Percentiles rank a stretch among this genome's conserved stretches.
Evolutionary conservation across 495 filamentous ascomycete genomes (phyloP).

Genomic region (Aspergillus mulundensis): DNA sequence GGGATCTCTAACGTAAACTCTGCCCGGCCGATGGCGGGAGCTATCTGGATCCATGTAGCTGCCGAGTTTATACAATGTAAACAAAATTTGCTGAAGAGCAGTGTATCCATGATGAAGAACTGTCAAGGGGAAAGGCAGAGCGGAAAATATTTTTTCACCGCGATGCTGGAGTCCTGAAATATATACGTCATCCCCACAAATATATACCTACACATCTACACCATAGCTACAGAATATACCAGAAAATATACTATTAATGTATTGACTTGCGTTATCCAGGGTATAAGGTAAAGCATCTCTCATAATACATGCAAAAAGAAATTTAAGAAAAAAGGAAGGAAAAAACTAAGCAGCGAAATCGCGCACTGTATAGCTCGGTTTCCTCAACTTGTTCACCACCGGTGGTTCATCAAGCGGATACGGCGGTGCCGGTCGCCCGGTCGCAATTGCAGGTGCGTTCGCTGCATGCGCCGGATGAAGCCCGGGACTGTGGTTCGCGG

Average conservation of each 20-base stretch:
- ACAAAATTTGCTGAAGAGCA: too few species aligned
- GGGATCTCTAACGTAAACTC: slow-evolving; percentile 3
- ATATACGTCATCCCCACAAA: too few species aligned
- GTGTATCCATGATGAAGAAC: too few species aligned
- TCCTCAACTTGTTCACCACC: slow-evolving; percentile 74
- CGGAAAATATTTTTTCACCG: too few species aligned
- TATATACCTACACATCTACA: too few species aligned
- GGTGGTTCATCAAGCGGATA: slow-evolving; percentile 86
- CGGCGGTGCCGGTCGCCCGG: slow-evolving; percentile 58
- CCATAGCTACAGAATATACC: too few species aligned
- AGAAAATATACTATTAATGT: not conserved
- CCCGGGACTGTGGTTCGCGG: not conserved
- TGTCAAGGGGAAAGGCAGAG: too few species aligned
- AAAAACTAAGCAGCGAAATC: slow-evolving; percentile 17
- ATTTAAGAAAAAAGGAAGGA: not conserved
- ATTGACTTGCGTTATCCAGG: not conserved
- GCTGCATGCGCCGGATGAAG: slow-evolving; percentile 16
- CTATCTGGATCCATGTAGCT: too few species aligned
- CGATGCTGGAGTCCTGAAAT: too few species aligned
- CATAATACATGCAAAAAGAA: slow-evolving; percentile 1
- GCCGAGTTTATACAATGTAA: too few species aligned
- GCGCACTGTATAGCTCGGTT: slow-evolving; percentile 70
- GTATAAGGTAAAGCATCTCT: not conserved
- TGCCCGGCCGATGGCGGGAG: not conserved
- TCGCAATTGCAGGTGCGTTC: slow-evolving; percentile 12